Base-by-base conservation (phyloP, 345 rosid genomes). In the Populus tremula region DNA sequence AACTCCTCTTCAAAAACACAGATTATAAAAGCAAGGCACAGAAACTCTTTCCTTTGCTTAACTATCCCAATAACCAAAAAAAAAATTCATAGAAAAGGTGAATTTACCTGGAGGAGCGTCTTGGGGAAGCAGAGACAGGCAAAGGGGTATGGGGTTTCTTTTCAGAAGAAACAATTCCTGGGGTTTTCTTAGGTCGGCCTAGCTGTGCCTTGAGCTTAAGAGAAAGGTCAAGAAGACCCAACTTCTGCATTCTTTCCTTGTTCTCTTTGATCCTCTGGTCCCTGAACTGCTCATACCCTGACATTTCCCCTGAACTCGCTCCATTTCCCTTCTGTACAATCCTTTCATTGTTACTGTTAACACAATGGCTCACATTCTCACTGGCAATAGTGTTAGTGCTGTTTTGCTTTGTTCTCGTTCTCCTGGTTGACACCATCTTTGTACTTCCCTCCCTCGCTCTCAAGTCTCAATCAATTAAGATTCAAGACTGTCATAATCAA, bases 81-180 rank as follows among this genome's bases (percentile, higher is more conserved):
- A 27, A 4, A 63, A 8, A 2, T 25, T 23, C 6, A 63, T 4
- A 27, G 23, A 31, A 6, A 67, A 31, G n/a, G 12, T 5, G 7
- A 29, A 17, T 18, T 21, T 27, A 83, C 86, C 88, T 81, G 33
- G 86, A 72, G 23, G 88, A 83, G 33, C 88, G 86, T 63, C 88
- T 72, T 0, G 74, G n/a, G 18, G 79, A 56, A 16, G 29, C 69
- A 25, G 79, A 68, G 10, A 8, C 62, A 18, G 79, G 67, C 47
- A 31, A 25, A 36, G 69, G 63, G n/a, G 5, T 9, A 5, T 5
- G 70, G 50, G 72, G 35, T 49, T 75, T 73, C 67, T 23, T 13
- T 8, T 53, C 20, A 53, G 69, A n/a, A 6, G 79, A 65, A 62
- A 59, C 66, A 6, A 17, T 35, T 49, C 39, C 31, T 38, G n/a